A percentile compares a stretch with the other conserved stretches of the same genome.
phyloP scores from a whole-genome alignment of 2,329 filamentous ascomycete species.

The Aspergillus nomiae region DNA sequence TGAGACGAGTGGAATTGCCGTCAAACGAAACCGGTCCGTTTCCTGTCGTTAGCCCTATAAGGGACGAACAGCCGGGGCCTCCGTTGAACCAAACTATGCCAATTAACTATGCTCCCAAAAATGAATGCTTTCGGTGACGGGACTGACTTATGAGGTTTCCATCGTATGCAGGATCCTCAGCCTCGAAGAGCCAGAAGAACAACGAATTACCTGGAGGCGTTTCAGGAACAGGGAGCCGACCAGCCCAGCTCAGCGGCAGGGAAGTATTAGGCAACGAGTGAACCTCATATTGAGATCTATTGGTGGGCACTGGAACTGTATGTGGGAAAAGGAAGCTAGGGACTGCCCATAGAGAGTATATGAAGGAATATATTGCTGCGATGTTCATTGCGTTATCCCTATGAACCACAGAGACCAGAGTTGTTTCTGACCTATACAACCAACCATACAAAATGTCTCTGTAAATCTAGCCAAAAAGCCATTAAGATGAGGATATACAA shows the following conservation, averaged over 20 bases:
- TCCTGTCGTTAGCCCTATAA: slow-evolving; percentile 29
- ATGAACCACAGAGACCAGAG: neutral
- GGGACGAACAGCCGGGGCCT: slow-evolving; percentile 39
- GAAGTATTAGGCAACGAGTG: slow-evolving; percentile 30
- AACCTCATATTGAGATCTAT: slow-evolving; percentile 30
- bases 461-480: neutral
- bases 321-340: slow-evolving; percentile 13
- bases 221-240: slow-evolving; percentile 34
- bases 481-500: neutral
- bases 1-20: slow-evolving; percentile 24
- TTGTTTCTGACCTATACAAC: neutral
- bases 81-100: slow-evolving; percentile 40
- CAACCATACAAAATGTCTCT: neutral
- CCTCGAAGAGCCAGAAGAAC: slow-evolving; percentile 42
- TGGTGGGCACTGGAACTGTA: neutral
- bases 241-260: slow-evolving; percentile 38
- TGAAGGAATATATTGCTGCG: slow-evolving; percentile 21
- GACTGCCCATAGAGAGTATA: slow-evolving; percentile 23
- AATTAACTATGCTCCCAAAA: neutral
- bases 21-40: slow-evolving; percentile 17
- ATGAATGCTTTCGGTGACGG: neutral
- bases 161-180: slow-evolving; percentile 32
- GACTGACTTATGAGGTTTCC: slow-evolving; percentile 38
- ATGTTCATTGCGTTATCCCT: slow-evolving; percentile 23
- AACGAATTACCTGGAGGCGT: slow-evolving; percentile 30